These are phyloP conservation scores for Atractiella rhizophila DNA, from an alignment of 768 basidiomycete species.

Conservation along the genomic window DNA sequence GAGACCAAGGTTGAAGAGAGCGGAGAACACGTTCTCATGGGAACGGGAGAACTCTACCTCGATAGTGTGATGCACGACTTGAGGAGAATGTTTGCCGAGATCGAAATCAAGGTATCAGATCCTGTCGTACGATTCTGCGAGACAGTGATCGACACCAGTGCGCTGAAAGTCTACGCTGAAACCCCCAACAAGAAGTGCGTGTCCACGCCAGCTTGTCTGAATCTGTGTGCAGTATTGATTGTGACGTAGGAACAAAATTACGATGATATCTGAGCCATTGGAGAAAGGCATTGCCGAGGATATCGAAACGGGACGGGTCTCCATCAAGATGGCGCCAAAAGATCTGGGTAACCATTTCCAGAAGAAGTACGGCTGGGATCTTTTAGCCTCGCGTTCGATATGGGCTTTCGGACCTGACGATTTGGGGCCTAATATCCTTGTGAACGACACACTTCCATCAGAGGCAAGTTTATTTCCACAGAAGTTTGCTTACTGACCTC, in stretches of 20 bases:
- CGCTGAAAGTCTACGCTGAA: slow-evolving; percentile 94
- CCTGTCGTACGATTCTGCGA: slow-evolving; percentile 96
- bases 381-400: slow-evolving; percentile 87
- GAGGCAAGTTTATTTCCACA: slow-evolving; percentile 30
- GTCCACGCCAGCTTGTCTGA: not conserved
- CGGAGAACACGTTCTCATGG: slow-evolving; percentile 88
- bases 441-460: slow-evolving; percentile 88
- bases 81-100: slow-evolving; percentile 73
- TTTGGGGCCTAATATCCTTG: slow-evolving; percentile 66
- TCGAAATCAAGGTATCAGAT: slow-evolving; percentile 99
- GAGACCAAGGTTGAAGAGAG: slow-evolving; percentile 94
- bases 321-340: slow-evolving; percentile 82
- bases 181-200: slow-evolving; percentile 93
- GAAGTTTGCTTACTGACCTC: not conserved
- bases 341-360: slow-evolving; percentile 90
- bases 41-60: slow-evolving; percentile 87
- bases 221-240: not conserved
- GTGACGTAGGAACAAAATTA: slow-evolving; percentile 44
- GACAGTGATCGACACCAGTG: slow-evolving; percentile 90
- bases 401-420: slow-evolving; percentile 99
- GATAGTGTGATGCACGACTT: slow-evolving; percentile 95
- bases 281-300: slow-evolving; percentile 91
- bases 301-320: slow-evolving; percentile 73
- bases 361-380: slow-evolving; percentile 92
- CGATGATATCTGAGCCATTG: slow-evolving; percentile 95